Evolutionary conservation across 331 rosid genomes (phyloP), one percentile per base, ranked within the genome.

Genomic region (Arachis monticola): DNA sequence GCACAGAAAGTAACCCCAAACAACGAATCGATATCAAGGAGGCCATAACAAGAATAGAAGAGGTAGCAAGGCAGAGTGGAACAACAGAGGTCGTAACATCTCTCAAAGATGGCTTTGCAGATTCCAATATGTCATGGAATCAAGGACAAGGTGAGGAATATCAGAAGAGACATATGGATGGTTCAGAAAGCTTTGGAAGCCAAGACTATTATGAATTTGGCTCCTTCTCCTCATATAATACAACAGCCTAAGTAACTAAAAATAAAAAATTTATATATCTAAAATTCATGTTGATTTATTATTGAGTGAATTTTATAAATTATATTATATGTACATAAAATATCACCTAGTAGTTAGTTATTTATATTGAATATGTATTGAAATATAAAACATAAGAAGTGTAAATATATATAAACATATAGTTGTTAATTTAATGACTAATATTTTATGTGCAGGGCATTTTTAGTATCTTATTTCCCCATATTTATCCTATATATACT

Each of bases 21-120:
- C 42, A 7, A 4, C 58, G 97, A 72, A 74, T 84, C 35, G 83
- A 83, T 38, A 63, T 88, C 80, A 62, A 1, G 74, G 95, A 88
- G 66, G 93, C 86, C 1, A 32, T 84, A 75, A 80, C 81, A 62
- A 90, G 85, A 78, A 88, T 93, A 78, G 77, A 83, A 65, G 86
- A 83, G 35, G 58, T 88, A 32, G 60, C 48, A 17, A 32, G 0
- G 0, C 58, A 69, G 69, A 69, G 70, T 52, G 62, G 44, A 75
- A 70, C 79, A 58, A 81, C 77, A 62, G 83, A 81, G 17, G 77
- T 78, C 5, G 50, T 75, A 8, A 82, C 93, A 40, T 84, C 90
- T 8, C 75, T 60, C 0, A 58, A 67, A 80, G 84, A 85, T 45
- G 80, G 81, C 6, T 72, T 69, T 58, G 87, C 69, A 52, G 83